A percentile compares a stretch with the other conserved stretches of the same genome.
phyloP scores from a whole-genome alignment of 495 filamentous ascomycete genomes.

The Jackrogersella multiformis region DNA sequence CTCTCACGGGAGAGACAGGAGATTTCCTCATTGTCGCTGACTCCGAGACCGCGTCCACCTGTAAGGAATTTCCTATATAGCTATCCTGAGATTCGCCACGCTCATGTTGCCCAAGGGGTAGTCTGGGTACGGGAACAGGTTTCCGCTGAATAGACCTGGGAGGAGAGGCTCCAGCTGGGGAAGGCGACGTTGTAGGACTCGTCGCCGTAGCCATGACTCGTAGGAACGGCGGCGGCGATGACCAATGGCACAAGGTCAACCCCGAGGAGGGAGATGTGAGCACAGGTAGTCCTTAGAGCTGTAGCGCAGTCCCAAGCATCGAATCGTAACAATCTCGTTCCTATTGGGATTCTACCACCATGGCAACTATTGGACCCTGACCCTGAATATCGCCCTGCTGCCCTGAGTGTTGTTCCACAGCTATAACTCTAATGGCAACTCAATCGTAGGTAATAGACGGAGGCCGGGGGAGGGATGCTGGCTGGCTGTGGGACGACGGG shows the following conservation, averaged over 20 bases:
- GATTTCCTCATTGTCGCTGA: conserved; percentile 51
- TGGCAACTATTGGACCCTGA: conserved; percentile 36
- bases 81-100: conserved; percentile 49
- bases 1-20: conserved; percentile 53
- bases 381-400: too few species aligned
- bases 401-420: conserved; percentile 31
- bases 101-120: conserved; percentile 42
- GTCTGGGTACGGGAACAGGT: conserved; percentile 48
- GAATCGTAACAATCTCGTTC: conserved; percentile 33
- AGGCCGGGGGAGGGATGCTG: conserved; percentile 34
- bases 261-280: conserved; percentile 17
- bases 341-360: conserved; percentile 35
- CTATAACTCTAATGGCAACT: conserved; percentile 39
- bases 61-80: conserved; percentile 49
- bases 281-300: conserved; percentile 24
- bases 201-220: conserved; percentile 58
- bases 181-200: conserved; percentile 45
- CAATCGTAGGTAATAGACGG: conserved; percentile 22
- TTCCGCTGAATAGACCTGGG: conserved; percentile 54
- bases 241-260: conserved; percentile 25
- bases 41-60: conserved; percentile 41
- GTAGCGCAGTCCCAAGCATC: conserved; percentile 27
- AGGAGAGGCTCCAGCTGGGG: conserved; percentile 46
- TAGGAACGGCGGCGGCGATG: conserved; percentile 25
- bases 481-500: conserved; percentile 29